A percentile compares a stretch with the other conserved stretches of the same genome.
phyloP scores from a whole-genome alignment of 306 rosid species.

The Prosopis cineraria region DNA sequence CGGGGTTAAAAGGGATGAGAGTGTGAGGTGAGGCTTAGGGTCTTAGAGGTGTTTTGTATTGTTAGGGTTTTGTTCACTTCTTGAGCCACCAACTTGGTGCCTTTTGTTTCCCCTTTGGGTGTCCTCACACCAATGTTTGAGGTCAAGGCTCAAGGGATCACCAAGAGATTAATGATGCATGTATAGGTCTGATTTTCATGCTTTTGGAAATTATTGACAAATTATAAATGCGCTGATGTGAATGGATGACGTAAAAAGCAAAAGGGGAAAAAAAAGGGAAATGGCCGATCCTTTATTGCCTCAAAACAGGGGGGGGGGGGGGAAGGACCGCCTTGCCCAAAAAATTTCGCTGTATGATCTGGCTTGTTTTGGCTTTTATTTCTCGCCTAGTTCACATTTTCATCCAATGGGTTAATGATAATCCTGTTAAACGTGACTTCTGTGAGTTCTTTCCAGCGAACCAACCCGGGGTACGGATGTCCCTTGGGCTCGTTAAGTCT shows the following conservation, averaged over 20 bases:
- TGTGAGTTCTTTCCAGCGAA: neutral
- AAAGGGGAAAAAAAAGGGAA: too few relatives aligned
- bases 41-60: slow-evolving; percentile 16
- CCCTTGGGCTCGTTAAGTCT: neutral
- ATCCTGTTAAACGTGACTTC: neutral
- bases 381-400: neutral
- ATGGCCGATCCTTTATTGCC: neutral
- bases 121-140: neutral
- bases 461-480: neutral
- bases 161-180: neutral
- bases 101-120: neutral
- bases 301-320: too few relatives aligned
- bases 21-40: slow-evolving; percentile 28
- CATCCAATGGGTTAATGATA: neutral
- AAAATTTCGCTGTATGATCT: neutral
- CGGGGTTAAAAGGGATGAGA: neutral
- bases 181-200: neutral
- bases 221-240: neutral
- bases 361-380: neutral
- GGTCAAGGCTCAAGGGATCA: neutral
- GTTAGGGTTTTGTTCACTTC: slow-evolving; percentile 45
- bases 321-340: neutral
- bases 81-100: slow-evolving; percentile 50
- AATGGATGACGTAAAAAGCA: too few relatives aligned
- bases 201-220: neutral